Base-by-base conservation (phyloP, 2,329 filamentous ascomycete species). In the Tolypocladium nubicola region DNA sequence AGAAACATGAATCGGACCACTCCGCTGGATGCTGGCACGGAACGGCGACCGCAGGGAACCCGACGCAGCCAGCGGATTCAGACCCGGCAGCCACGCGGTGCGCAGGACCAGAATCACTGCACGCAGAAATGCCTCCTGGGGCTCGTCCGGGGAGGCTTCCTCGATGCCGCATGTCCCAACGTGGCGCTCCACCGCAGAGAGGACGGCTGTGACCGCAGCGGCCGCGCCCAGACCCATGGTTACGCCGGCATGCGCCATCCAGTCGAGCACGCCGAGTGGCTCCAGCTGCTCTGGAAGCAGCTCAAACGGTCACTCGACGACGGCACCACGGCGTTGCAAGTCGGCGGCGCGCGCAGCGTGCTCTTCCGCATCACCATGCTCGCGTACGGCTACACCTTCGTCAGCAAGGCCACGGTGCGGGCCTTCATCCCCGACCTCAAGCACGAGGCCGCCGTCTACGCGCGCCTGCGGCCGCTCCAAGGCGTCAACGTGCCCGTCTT, bases 311-410 rank as follows among this genome's bases (percentile, higher is more conserved):
- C 64, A 13, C 53, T 72, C 1, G 71, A 71, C 40, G 56, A 66
- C 37, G 67, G 71, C 2, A 67, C 72, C 30, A 56, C 59, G 1
- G 61, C 54, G 11, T 57, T 76, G 0, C 59, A 62, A 10, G 23
- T 63, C n/a, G 57, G 63, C 35, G 71, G 75, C 6, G 61, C 72
- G 1, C 67, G 70, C 10, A 69, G 74, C 19, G 71, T 69, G 5
- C 62, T 77, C 7, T 78, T 79, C 60, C 64, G 68, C 56, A 62
- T 78, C 4, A 73, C 70, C 10, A 66, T 79, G 43, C 61, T 71
- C 30, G 64, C 59, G 2, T 70, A 76, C 59, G 69, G 73, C 59
- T 79, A 78, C 64, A 75, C 70, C 2, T 72, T 79, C 52, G 64
- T 73, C 35, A 64, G 68, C 54, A 79, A 79, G 61, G 71, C 70